Evolutionary conservation across 768 basidiomycete species (phyloP), one percentile per base, ranked within the genome.

Genomic region (Mycena epipterygia): DNA sequence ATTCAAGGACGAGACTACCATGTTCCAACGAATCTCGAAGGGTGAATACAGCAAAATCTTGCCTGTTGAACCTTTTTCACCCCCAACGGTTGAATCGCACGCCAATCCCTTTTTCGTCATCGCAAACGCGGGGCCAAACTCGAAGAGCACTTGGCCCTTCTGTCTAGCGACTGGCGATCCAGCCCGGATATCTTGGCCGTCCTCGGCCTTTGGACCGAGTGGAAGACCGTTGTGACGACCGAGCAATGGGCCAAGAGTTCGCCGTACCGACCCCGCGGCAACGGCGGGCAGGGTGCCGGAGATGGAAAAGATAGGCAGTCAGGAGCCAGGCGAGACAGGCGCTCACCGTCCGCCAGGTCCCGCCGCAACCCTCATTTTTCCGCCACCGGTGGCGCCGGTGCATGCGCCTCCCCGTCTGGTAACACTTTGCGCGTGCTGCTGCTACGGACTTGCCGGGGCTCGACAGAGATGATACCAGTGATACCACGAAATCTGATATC

Each of bases 371-470:
- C 57, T 59, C 39, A 25, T 42, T 42, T 42, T 39, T 42, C 27
- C 39, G 6, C 57, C 21, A 60, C 17, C 42, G 60, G 60, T 61
- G 29, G 27, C 59, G 55, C 33, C 19, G 59, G 59, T 33, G 59
- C 42, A 29, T n/a, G 60, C 59, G 42, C 42, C 17, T 60, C 42
- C 44, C 46, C 32, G 48, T 61, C n/a, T 44, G 30, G 42, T 60
- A n/a, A 60, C 44, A 48, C 17, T 33, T 46, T 16, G 58, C 30
- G 19, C 44, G 44, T 46, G 44, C 46, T 35, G n/a, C 27, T 19
- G 58, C 44, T n/a, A 46, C 58, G 42, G 60, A 61, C 46, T 27
- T 61, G 44, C 60, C 60, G 46, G 30, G 32, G 46, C 46, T 61
- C 6, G 46, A 61, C 46, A 7, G 30, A 25, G 60, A 61, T 33